Evolutionary conservation across 345 rosid species (phyloP), one percentile per base, ranked within the genome.

Genomic region (Brassica juncea): DNA sequence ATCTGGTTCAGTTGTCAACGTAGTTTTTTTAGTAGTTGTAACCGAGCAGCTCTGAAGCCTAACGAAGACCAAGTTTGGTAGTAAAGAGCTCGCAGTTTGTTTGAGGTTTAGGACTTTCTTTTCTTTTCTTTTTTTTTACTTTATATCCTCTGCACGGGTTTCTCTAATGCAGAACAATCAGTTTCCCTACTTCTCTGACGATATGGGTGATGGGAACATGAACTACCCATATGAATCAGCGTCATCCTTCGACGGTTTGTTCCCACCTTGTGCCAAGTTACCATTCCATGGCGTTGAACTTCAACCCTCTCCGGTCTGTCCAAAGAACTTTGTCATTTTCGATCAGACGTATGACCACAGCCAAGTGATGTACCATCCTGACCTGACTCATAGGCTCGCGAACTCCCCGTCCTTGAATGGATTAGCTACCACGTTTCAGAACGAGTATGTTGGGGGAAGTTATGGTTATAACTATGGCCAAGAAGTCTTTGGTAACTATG

Each of bases 301-400:
- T 75, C 93, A 90, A 67, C 86, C 94, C 5, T 89, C 94, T 67
- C 86, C 85, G 83, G 82, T 85, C 72, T 89, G 92, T 84, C 91
- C 93, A 1, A 83, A 77, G 85, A 89, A 89, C 54, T 85, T 84
- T 72, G 83, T 91, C 66, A 80, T 93, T 58, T 86, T 93, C 7
- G 93, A 93, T 76, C 98, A 90, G 81, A 89, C 87, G 59, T 86
- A 85, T 68, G 83, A 82, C 61, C 85, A 82, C 44, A 91, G 92
- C 73, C 93, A 89, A 79, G 85, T 91, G 63, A 88, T 93, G 92
- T 91, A 86, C 84, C 87, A 93, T 81, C 97, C 94, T 65, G 86
- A 86, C 31, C 79, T 87, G 79, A 87, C 88, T 3, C 91, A 85
- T 79, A 93, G 82, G 65, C 86, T 90, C 21, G 62, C 2, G 66